A percentile compares a stretch with the other conserved stretches of the same genome.
phyloP scores from a whole-genome alignment of 1,284 basidiomycete species.

The Ganoderma resinaceum region DNA sequence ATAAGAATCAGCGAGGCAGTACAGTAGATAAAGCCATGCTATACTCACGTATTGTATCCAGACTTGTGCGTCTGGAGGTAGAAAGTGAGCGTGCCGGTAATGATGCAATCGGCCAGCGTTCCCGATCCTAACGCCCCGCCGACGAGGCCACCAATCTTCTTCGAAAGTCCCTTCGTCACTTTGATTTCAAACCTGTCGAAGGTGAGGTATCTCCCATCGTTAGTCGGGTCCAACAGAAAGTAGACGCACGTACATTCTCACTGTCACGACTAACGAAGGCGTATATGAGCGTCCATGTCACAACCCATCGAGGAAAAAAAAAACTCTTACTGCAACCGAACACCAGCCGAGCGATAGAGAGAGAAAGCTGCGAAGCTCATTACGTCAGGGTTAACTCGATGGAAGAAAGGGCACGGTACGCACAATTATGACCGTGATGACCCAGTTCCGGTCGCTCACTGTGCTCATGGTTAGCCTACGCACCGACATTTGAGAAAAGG shows the following conservation, averaged over 20 bases:
- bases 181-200: constrained; percentile 13
- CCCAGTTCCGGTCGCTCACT: constrained; percentile 21
- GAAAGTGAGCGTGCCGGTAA: constrained; percentile 3
- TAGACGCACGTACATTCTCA: background rate
- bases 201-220: too few relatives aligned
- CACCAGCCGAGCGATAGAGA: constrained; percentile 16
- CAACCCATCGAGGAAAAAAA: too few relatives aligned
- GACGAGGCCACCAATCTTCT: constrained; percentile 1
- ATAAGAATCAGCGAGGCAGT: background rate
- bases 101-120: constrained; percentile 8
- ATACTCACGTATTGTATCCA: constrained; percentile 2
- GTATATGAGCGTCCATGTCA: background rate
- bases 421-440: background rate
- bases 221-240: background rate
- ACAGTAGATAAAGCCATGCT: background rate
- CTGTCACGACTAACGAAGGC: constrained; percentile 3
- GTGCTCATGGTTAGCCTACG: background rate
- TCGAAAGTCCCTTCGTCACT: background rate
- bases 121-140: background rate
- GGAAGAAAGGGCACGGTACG: background rate
- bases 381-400: background rate
- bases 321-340: constrained; percentile 6
- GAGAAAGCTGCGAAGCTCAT: constrained; percentile 2
- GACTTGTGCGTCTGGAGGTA: constrained; percentile 6
- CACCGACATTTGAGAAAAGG: background rate